Evolutionary conservation across 441 rosid species (phyloP), one percentile per base, ranked within the genome.

Genomic region (Populus hybrid): DNA sequence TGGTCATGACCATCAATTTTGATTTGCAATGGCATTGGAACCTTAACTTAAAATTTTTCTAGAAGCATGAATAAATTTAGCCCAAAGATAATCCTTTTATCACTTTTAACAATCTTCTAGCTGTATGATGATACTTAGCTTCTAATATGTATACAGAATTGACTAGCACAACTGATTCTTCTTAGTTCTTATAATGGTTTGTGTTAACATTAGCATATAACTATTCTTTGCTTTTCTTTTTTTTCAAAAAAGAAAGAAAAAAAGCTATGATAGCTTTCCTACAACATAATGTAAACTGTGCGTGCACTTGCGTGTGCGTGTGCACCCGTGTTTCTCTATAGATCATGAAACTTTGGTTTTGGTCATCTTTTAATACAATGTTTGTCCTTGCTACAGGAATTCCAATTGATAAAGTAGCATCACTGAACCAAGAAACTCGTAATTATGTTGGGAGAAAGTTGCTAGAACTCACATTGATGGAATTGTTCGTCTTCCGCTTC

Each of bases 401-500:
- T 82, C 90, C 99, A 46, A 86, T 96, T 70, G 99, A 96, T 85
- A 92, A 91, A 89, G 98, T 92, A 74, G 97, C 97, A 26, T 82
- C 75, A 71, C 86, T 96, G 79, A 80, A 87, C 88, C 97, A 96
- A 79, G 88, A 86, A 78, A 92, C 90, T 75, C 88, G 97, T 70
- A 87, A 94, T 83, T 85, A 88, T 86, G 97, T 94, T 59, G 98
- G 94, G 79, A 85, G 73, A 68, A 94, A 92, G 84, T 84, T 94
- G 91, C 89, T 94, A 68, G 93, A 96, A 83, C 89, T 96, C 84
- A 91, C 98, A 16, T 84, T 96, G 73, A 85, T 83, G 84, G 98
- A 96, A 83, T 88, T 96, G 61, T 96, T 94, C 82, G 91, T 88
- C 35, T 91, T 91, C 87, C 94, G 91, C 75, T 96, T 94, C 85